A percentile compares a stretch with the other conserved stretches of the same genome.
Conservation (phyloP, 78 protist genomes). For the Isochrysis galbana region DNA sequence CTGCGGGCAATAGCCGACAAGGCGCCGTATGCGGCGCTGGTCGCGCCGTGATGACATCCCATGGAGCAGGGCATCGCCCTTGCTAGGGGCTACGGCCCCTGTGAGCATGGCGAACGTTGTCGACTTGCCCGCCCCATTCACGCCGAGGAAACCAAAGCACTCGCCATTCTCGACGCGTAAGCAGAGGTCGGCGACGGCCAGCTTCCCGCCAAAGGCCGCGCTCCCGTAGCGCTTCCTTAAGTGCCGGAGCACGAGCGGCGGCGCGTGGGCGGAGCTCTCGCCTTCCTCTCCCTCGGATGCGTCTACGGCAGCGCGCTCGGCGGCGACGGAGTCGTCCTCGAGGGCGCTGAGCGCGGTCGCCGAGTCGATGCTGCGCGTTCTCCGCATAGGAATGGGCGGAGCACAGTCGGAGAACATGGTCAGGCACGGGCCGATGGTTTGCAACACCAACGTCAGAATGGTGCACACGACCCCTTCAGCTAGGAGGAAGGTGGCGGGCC, state of each 20-base stretch:
- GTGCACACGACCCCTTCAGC: not conserved
- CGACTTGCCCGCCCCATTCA: conserved; percentile 74
- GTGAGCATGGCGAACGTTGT: conserved; percentile 82
- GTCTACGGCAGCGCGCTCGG: not conserved
- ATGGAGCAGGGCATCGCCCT: conserved; percentile 58
- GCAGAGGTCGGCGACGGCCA: conserved; percentile 2
- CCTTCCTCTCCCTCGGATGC: not conserved
- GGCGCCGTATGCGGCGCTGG: conserved; percentile 49
- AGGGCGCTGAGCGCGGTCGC: not conserved
- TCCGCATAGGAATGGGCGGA: not conserved
- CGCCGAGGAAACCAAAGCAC: conserved; percentile 48
- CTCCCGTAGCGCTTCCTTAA: not conserved
- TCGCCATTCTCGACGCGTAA: not conserved
- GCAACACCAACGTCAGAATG: not conserved
- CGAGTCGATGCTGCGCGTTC: too few species aligned
- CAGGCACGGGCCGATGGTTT: not conserved
- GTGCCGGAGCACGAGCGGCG: not conserved
- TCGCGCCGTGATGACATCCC: not conserved
- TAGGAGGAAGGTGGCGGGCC: not conserved
- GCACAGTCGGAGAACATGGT: not conserved
- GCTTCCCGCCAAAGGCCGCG: not conserved
- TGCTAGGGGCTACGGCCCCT: conserved; percentile 68
- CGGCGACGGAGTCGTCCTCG: not conserved
- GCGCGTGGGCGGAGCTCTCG: too few species aligned
- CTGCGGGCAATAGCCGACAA: conserved; percentile 90